phyloP scores from a whole-genome alignment of 2,329 filamentous ascomycete genomes.

The Xylaria sp. region DNA sequence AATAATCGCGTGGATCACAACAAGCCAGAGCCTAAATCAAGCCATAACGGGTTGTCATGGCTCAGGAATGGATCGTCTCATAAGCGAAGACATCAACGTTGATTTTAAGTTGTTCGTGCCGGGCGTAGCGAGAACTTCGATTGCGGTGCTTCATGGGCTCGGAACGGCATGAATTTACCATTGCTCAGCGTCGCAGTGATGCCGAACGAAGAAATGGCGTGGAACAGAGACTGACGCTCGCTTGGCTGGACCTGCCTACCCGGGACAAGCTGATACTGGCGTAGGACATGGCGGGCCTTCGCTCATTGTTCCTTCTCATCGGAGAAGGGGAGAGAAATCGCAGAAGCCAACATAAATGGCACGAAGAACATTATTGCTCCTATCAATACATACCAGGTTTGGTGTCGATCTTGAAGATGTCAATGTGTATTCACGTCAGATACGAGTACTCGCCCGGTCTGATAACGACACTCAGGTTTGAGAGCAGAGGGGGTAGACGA shows the following conservation, averaged over 20 bases:
- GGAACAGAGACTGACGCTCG: slow-evolving; percentile 46
- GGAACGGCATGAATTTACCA: slow-evolving; percentile 23
- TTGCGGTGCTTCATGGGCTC: slow-evolving; percentile 20
- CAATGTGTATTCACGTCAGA: slow-evolving; percentile 59
- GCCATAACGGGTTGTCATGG: neutral
- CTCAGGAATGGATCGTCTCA: slow-evolving; percentile 9
- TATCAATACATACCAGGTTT: slow-evolving; percentile 46
- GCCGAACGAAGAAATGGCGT: slow-evolving; percentile 35
- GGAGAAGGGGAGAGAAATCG: slow-evolving; percentile 50
- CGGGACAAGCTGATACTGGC: slow-evolving; percentile 47
- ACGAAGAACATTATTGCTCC: slow-evolving; percentile 36
- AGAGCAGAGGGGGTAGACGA: slow-evolving; percentile 50
- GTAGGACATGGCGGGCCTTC: slow-evolving; percentile 54
- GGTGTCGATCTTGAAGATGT: slow-evolving; percentile 56
- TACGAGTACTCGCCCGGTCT: slow-evolving; percentile 19
- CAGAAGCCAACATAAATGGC: slow-evolving; percentile 36
- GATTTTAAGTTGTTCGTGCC: slow-evolving; percentile 42
- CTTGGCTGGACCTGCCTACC: slow-evolving; percentile 50
- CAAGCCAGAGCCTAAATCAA: neutral
- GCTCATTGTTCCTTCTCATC: slow-evolving; percentile 45
- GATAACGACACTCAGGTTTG: neutral
- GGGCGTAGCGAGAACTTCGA: slow-evolving; percentile 21
- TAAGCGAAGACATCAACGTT: slow-evolving; percentile 2
- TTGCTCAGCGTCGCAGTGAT: slow-evolving; percentile 49
- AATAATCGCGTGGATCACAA: neutral